A percentile compares a stretch with the other conserved stretches of the same genome.
These are phyloP conservation scores for Rosellinia necatrix DNA, from an alignment of 2,329 filamentous ascomycete species.

Conservation along the genomic window DNA sequence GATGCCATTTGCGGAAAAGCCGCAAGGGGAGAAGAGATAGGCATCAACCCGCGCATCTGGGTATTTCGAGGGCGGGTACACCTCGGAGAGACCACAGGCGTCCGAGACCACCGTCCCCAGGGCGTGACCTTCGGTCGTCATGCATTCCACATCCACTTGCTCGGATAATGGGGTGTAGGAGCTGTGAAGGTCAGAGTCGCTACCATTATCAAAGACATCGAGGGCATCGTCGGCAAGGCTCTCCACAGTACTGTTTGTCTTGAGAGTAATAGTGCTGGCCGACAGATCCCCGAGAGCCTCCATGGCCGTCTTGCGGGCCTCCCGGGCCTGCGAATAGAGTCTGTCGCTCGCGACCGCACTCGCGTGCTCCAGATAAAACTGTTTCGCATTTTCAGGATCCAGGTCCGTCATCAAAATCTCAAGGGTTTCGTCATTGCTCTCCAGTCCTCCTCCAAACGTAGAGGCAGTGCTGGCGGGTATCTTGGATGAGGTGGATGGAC, in stretches of 20 bases:
- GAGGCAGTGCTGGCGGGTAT: constrained; percentile 55
- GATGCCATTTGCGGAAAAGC: constrained; percentile 96
- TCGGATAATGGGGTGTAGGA: constrained; percentile 62
- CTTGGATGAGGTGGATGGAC: constrained; percentile 55
- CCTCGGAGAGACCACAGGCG: constrained; percentile 81
- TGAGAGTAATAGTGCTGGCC: constrained; percentile 47
- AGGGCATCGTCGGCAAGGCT: constrained; percentile 61
- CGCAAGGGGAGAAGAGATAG: constrained; percentile 94
- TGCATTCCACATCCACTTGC: constrained; percentile 66
- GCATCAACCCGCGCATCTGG: constrained; percentile 93
- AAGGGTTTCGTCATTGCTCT: constrained; percentile 73
- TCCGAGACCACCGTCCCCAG: constrained; percentile 92
- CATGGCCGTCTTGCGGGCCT: constrained; percentile 64
- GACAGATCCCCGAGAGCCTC: constrained; percentile 64
- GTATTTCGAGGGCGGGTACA: constrained; percentile 86
- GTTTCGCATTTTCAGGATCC: constrained; percentile 69
- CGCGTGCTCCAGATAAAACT: constrained; percentile 73
- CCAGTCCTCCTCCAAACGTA: constrained; percentile 45
- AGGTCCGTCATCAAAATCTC: constrained; percentile 76
- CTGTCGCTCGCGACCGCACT: constrained; percentile 87
- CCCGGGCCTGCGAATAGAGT: constrained; percentile 69
- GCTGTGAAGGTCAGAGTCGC: constrained; percentile 56
- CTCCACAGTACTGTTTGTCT: constrained; percentile 47
- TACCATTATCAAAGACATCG: constrained; percentile 80
- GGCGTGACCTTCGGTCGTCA: constrained; percentile 92